Percentiles rank a stretch among this genome's conserved stretches.
phyloP scores from a whole-genome alignment of 2,329 filamentous ascomycete species.

The Hysterium pulicare region DNA sequence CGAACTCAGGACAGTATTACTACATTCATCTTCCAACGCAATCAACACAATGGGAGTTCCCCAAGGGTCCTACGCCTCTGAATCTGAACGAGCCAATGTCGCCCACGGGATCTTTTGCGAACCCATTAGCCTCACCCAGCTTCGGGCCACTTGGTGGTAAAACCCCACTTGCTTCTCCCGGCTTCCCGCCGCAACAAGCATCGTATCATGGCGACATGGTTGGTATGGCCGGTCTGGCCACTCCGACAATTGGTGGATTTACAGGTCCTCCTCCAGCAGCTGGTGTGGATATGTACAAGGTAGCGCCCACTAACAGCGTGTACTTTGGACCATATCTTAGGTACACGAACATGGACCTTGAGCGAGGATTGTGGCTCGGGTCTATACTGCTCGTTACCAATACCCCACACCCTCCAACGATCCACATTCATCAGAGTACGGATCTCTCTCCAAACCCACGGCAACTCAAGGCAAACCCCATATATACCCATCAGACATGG shows the following conservation, averaged over 20 bases:
- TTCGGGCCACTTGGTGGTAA: constrained; percentile 56
- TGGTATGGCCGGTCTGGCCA: constrained; percentile 70
- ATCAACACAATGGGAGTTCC: constrained; percentile 98
- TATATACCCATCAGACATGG: constrained; percentile 89
- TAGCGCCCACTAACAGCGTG: constrained; percentile 89
- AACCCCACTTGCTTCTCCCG: constrained; percentile 68
- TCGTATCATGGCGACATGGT: constrained; percentile 83
- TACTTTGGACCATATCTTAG: constrained; percentile 96
- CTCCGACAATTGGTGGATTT: constrained; percentile 77
- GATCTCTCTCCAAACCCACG: constrained; percentile 91
- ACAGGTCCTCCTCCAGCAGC: constrained; percentile 82
- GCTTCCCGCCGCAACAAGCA: constrained; percentile 77
- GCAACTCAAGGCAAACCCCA: constrained; percentile 76
- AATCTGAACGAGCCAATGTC: constrained; percentile 83
- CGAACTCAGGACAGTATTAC: constrained; percentile 96
- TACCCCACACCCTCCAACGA: constrained; percentile 85
- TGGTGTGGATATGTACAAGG: constrained; percentile 91
- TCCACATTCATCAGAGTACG: constrained; percentile 86
- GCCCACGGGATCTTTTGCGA: constrained; percentile 60
- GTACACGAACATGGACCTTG: constrained; percentile 96
- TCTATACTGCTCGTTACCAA: constrained; percentile 94
- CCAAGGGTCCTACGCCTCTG: constrained; percentile 88
- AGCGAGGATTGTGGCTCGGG: constrained; percentile 85
- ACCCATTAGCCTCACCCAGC: constrained; percentile 43
- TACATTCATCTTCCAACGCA: constrained; percentile 96